A percentile compares a stretch with the other conserved stretches of the same genome.
Conservation (phyloP, 169 alveolate species). For the Plasmodium vinckei region DNA sequence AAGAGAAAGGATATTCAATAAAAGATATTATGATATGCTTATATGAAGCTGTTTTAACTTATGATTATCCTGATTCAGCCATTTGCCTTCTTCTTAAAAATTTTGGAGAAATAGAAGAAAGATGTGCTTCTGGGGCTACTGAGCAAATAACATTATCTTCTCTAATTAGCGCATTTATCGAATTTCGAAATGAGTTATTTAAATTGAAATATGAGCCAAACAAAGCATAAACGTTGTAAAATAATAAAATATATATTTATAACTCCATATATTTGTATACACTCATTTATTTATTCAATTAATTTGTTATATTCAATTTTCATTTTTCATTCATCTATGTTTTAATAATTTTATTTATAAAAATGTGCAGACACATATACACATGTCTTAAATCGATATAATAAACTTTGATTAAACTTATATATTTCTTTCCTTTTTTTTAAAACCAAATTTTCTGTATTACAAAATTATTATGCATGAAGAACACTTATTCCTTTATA, state of each 20-base stretch:
- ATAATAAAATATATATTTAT: neutral
- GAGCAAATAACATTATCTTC: constrained; percentile 87
- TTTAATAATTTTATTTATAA: neutral
- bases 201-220: constrained; percentile 81
- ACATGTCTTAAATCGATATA: neutral
- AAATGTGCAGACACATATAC: neutral
- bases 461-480: neutral
- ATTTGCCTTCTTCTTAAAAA: constrained; percentile 84
- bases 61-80: constrained; percentile 89
- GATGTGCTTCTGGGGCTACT: constrained; percentile 90
- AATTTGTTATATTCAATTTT: neutral
- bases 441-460: neutral
- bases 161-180: constrained; percentile 88
- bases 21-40: constrained; percentile 91
- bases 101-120: constrained; percentile 89
- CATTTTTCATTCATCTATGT: too few relatives aligned
- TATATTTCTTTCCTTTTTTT: neutral
- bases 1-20: constrained; percentile 90
- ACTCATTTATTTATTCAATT: neutral
- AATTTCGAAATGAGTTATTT: constrained; percentile 87
- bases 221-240: constrained; percentile 30
- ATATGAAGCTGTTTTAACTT: constrained; percentile 84
- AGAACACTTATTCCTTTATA: neutral
- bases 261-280: neutral
- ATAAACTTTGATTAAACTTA: constrained; percentile 12